These are phyloP conservation scores for Ceratobasidium sp. DNA, from an alignment of 1,284 basidiomycete genomes.

Conservation along the genomic window DNA sequence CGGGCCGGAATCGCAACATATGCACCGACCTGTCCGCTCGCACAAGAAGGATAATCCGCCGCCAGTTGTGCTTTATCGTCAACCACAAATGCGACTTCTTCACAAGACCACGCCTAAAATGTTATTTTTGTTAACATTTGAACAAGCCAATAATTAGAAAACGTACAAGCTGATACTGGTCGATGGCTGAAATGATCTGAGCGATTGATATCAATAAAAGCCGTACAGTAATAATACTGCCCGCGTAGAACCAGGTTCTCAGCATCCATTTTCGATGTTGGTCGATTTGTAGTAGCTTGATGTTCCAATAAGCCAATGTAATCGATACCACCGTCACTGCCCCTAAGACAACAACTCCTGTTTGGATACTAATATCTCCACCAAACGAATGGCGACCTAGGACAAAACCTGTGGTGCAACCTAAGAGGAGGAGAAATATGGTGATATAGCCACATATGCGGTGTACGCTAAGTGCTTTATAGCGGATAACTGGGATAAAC, in stretches of 20 bases:
- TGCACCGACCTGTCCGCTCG: background rate
- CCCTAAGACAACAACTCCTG: conserved; percentile 32
- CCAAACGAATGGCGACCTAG: conserved; percentile 43
- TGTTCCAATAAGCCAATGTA: conserved; percentile 43
- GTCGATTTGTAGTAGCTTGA: conserved; percentile 46
- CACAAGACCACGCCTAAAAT: conserved; percentile 19
- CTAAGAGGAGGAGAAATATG: conserved; percentile 33
- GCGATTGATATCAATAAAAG: conserved; percentile 30
- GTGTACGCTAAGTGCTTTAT: conserved; percentile 45
- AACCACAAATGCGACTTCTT: conserved; percentile 14
- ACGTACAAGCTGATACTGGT: conserved; percentile 35
- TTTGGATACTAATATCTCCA: conserved; percentile 37
- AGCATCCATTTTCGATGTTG: conserved; percentile 49
- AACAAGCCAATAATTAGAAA: no score
- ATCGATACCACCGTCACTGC: conserved; percentile 24
- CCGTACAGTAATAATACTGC: conserved; percentile 37
- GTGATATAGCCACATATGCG: conserved; percentile 43
- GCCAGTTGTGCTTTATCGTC: conserved; percentile 7
- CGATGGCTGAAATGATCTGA: conserved; percentile 14
- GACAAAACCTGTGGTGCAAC: conserved; percentile 29
- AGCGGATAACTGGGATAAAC: conserved; percentile 45
- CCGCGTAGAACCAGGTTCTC: conserved; percentile 44
- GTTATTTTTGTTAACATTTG: background rate
- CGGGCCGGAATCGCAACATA: conserved; percentile 6
- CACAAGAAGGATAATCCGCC: background rate